Percentiles rank a stretch among this genome's conserved stretches.
phyloP scores from a whole-genome alignment of 257 asterid genomes.

The Asclepias syriaca region DNA sequence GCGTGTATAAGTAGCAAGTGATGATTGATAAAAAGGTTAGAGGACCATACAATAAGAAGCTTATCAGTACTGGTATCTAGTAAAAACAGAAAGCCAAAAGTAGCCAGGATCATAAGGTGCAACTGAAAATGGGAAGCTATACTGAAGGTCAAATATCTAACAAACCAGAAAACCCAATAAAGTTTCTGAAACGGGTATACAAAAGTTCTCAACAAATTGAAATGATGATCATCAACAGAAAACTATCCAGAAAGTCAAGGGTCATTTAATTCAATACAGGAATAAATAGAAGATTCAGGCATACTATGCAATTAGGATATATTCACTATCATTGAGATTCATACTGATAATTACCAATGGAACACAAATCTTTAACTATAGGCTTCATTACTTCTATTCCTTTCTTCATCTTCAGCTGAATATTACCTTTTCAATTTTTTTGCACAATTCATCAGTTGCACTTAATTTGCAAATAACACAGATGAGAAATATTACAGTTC shows the following conservation, averaged over 20 bases:
- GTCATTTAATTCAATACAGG: background rate
- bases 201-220: background rate
- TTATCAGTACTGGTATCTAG: background rate
- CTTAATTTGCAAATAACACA: background rate
- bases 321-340: background rate
- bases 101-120: conserved; percentile 1
- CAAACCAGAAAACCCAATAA: background rate
- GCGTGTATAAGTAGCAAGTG: conserved; percentile 13
- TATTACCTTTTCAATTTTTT: background rate
- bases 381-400: background rate
- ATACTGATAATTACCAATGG: background rate
- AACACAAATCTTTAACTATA: background rate
- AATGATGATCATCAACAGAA: background rate
- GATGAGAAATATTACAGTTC: background rate
- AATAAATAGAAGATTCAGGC: background rate
- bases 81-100: background rate
- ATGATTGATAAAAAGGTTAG: background rate
- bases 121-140: background rate
- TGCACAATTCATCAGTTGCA: background rate
- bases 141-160: background rate
- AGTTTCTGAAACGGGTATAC: background rate
- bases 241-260: background rate
- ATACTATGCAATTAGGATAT: background rate
- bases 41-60: background rate
- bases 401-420: background rate